Base-by-base conservation (phyloP, 139 green algal genomes). In the Pseudopediastrum boryanum region DNA sequence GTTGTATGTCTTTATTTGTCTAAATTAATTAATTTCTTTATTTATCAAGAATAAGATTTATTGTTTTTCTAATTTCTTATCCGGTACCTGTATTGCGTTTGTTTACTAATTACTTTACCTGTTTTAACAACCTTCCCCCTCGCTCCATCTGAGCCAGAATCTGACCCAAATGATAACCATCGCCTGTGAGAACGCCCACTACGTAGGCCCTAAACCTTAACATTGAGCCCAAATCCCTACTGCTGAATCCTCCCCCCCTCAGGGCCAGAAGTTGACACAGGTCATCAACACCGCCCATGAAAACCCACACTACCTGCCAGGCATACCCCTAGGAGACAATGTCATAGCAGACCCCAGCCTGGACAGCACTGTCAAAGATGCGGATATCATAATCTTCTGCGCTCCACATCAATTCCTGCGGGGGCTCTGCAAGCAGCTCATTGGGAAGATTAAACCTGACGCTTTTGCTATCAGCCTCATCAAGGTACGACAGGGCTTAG, bases 291-390 rank as follows among this genome's bases (percentile, higher is more conserved):
- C 83, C 25, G 69, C 29, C 9, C 84, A 94, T 69, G 86, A 89
- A 46, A 93, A 93, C 72, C 71, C 85, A 25, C 90, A 91, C 63
- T 93, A 93, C 86, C 71, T 93, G 19, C 88, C 88, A 4, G 89
- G 88, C 21, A 72, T 88, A 33, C 23, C 23, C 4, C 82, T 93
- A 61, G 87, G 84, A 0, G 58, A 71, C 21, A 93, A 93, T 75
- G 78, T 91, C 3, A 35, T 80, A 19, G 88, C 88, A 27, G 81
- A 78, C 38, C 73, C 85, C 9, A 75, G 84, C 68, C 75, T 92
- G 43, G 63, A 75, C 69, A 71, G 72, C 35, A 80, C 85, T 25
- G 89, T 87, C 33, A 48, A 10, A 25, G 89, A 52, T 35, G 86
- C 90, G 19, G 79, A 86, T 62, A 61, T 89, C 33, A 36, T 93